Conservation (phyloP, 305 asterid genomes). For the Fraxinus velutina region DNA sequence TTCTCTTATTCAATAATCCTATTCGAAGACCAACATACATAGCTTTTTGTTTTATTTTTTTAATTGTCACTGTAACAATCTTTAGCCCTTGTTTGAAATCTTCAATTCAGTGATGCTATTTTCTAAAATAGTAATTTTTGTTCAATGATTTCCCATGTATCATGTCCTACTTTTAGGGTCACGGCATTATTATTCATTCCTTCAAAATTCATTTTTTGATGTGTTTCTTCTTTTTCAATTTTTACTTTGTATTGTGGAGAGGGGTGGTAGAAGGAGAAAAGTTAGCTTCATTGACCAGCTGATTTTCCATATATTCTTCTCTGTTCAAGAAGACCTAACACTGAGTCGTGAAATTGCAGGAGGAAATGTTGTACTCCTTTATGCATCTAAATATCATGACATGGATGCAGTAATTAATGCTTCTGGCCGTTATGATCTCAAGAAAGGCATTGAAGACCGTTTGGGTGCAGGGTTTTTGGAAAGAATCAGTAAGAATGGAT, state of each 20-base stretch:
- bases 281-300: neutral
- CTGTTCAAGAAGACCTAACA: neutral
- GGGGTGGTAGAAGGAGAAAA: too few relatives aligned
- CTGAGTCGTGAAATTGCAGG: slow-evolving; percentile 42
- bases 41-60: too few relatives aligned
- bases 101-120: too few relatives aligned
- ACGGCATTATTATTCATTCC: neutral
- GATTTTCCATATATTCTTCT: neutral
- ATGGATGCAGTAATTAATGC: slow-evolving; percentile 59
- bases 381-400: slow-evolving; percentile 80
- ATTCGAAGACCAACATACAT: too few relatives aligned
- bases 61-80: too few relatives aligned
- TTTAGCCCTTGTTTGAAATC: too few relatives aligned
- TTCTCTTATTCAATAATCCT: too few relatives aligned
- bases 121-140: too few relatives aligned
- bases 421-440: slow-evolving; percentile 80
- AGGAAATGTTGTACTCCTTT: slow-evolving; percentile 70
- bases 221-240: too few relatives aligned
- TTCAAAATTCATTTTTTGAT: neutral
- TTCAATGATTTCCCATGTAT: too few relatives aligned
- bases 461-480: slow-evolving; percentile 51
- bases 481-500: slow-evolving; percentile 61
- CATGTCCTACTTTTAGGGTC: neutral
- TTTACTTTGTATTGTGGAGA: neutral
- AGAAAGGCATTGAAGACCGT: slow-evolving; percentile 62